These are phyloP conservation scores for Mollisia scopiformis DNA, from an alignment of 2,329 filamentous ascomycete species.

Conservation along the genomic window DNA sequence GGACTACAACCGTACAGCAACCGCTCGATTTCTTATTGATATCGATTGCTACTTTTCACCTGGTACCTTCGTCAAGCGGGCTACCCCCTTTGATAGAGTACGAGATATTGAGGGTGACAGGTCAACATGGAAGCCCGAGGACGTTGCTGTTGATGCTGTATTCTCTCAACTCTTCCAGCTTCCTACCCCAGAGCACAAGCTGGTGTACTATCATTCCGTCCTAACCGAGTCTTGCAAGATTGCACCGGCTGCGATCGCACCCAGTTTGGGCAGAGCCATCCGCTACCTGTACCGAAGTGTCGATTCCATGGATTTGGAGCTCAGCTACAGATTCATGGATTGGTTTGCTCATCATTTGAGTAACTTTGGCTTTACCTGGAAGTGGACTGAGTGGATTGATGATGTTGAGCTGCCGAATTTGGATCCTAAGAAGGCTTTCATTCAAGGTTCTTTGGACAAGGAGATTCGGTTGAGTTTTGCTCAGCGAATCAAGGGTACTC, in stretches of 20 bases:
- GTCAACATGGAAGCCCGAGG: constrained; percentile 95
- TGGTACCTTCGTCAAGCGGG: constrained; percentile 89
- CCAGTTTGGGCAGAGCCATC: constrained; percentile 90
- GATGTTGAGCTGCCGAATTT: constrained; percentile 78
- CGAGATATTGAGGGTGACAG: constrained; percentile 66
- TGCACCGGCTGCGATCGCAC: constrained; percentile 93
- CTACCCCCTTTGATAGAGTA: constrained; percentile 89
- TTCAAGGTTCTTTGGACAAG: constrained; percentile 88
- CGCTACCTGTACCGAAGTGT: constrained; percentile 85
- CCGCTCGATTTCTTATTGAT: constrained; percentile 89
- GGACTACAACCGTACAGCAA: constrained; percentile 86
- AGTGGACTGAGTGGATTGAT: constrained; percentile 96
- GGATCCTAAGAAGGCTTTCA: constrained; percentile 91
- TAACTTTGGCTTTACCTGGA: constrained; percentile 99
- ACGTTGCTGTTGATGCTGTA: constrained; percentile 94
- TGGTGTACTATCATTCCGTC: constrained; percentile 95
- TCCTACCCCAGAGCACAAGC: constrained; percentile 85
- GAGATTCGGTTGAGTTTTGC: constrained; percentile 96
- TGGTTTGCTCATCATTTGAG: constrained; percentile 98
- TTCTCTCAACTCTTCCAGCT: constrained; percentile 94
- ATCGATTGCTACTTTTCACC: constrained; percentile 93
- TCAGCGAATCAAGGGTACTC: constrained; percentile 90
- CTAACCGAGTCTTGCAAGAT: constrained; percentile 96
- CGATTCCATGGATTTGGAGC: constrained; percentile 82
- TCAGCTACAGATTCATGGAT: constrained; percentile 86